Evolutionary conservation across 2,329 filamentous ascomycete species (phyloP).

Genomic region (Xylaria digitata): DNA sequence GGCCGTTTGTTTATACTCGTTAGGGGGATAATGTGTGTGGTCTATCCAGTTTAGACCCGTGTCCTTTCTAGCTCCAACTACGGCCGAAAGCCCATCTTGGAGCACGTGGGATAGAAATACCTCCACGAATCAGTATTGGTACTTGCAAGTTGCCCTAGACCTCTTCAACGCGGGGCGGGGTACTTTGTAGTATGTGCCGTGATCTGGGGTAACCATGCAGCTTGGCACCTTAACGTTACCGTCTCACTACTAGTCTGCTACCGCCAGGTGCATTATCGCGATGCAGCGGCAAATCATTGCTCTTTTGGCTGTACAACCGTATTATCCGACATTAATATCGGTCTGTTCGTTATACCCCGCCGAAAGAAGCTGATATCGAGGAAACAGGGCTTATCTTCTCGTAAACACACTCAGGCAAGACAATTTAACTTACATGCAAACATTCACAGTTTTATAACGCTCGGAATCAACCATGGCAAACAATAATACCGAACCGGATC

Average conservation of each 20-base stretch:
- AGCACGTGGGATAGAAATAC: not conserved
- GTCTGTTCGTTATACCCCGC: conserved; percentile 13
- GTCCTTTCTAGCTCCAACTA: not conserved
- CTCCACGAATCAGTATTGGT: not conserved
- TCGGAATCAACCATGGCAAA: conserved; percentile 14
- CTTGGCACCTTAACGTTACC: conserved; percentile 9
- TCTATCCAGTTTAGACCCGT: not conserved
- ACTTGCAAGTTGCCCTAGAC: conserved; percentile 3
- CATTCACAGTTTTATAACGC: not conserved
- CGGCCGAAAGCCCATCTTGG: not conserved
- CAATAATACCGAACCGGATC: not conserved
- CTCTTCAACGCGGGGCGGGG: conserved; percentile 31
- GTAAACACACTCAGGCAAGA: not conserved
- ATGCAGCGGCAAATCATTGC: conserved; percentile 16
- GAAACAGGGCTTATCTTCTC: not conserved
- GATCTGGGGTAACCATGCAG: conserved; percentile 1
- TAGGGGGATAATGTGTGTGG: not conserved
- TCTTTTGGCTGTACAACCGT: conserved; percentile 20
- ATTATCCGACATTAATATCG: not conserved
- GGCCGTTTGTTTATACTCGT: not conserved
- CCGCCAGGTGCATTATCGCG: conserved; percentile 1
- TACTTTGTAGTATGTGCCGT: conserved; percentile 7
- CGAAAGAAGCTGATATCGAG: not conserved
- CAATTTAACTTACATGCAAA: not conserved
- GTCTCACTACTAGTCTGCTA: conserved; percentile 5